These are phyloP conservation scores for Ogataea pignaliae DNA, from an alignment of 805 yeast species.

Conservation along the genomic window DNA sequence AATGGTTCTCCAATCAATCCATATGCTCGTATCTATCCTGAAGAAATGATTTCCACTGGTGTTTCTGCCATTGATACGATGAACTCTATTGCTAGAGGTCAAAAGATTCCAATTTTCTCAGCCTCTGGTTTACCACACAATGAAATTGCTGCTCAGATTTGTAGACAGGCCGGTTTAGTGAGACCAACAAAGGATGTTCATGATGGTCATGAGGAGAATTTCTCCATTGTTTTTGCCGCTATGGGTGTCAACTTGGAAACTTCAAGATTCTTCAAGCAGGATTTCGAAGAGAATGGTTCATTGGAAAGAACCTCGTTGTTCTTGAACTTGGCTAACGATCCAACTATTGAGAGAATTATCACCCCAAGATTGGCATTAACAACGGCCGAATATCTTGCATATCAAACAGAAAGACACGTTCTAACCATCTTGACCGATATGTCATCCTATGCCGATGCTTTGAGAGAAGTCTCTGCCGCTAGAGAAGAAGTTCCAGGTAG, in stretches of 20 bases:
- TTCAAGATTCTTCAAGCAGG: constrained; percentile 97
- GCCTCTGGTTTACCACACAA: constrained; percentile 99
- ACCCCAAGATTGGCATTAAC: constrained; percentile 99
- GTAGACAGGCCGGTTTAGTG: constrained; percentile 99
- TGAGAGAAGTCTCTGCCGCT: constrained; percentile 99
- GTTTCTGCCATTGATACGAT: constrained; percentile 97
- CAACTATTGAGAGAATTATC: constrained; percentile 98
- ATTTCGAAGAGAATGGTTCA: constrained; percentile 98
- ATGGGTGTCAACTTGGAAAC: constrained; percentile 99
- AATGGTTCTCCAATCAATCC: constrained; percentile 99
- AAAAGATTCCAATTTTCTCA: constrained; percentile 97
- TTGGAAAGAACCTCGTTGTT: constrained; percentile 96
- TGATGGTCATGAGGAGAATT: constrained; percentile 99
- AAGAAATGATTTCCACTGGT: constrained; percentile 99
- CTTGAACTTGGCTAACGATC: constrained; percentile 97
- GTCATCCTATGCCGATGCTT: constrained; percentile 99
- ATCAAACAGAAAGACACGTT: constrained; percentile 99
- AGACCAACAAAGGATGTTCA: constrained; percentile 99
- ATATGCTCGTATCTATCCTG: constrained; percentile 96
- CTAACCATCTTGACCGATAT: constrained; percentile 96
- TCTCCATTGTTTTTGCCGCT: constrained; percentile 98
- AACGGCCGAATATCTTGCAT: constrained; percentile 97
- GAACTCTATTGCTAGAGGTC: constrained; percentile 99
- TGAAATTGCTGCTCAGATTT: constrained; percentile 99
- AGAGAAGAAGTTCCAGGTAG: constrained; percentile 99